Conservation (phyloP, 1,284 basidiomycete genomes). For the Limonomyces culmigenus region DNA sequence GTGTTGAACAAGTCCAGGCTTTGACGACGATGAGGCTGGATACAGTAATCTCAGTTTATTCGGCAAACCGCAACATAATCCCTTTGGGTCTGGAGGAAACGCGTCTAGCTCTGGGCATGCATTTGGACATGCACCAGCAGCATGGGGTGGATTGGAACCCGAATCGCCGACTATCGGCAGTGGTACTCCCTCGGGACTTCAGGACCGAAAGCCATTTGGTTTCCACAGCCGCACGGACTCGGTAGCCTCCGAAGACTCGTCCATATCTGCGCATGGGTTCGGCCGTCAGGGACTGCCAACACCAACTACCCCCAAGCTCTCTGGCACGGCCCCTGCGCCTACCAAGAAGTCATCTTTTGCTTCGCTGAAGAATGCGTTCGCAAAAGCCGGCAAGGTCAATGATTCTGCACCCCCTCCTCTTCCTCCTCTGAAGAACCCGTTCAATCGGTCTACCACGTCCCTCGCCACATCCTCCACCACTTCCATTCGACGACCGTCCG, state of each 20-base stretch:
- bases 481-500: slow-evolving; percentile 32
- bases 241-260: slow-evolving; percentile 44
- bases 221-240: slow-evolving; percentile 69
- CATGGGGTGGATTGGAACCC: not conserved
- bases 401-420: slow-evolving; percentile 41
- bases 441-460: slow-evolving; percentile 65
- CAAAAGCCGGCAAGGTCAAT: slow-evolving; percentile 33
- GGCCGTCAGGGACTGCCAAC: not conserved
- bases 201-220: slow-evolving; percentile 30
- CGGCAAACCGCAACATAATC: slow-evolving; percentile 25
- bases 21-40: slow-evolving; percentile 62
- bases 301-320: not conserved
- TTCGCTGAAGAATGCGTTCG: slow-evolving; percentile 80
- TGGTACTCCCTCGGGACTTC: slow-evolving; percentile 45
- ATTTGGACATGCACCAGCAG: not conserved
- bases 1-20: slow-evolving; percentile 24
- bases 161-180: slow-evolving; percentile 10
- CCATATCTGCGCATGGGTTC: slow-evolving; percentile 21
- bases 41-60: slow-evolving; percentile 46
- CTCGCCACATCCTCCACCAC: slow-evolving; percentile 22
- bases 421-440: slow-evolving; percentile 56
- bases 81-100: not conserved
- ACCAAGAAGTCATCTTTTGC: slow-evolving; percentile 76
- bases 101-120: not conserved
- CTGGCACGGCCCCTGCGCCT: slow-evolving; percentile 18